Evolutionary conservation across 805 yeast species (phyloP).

Genomic region (Pichia exigua): DNA sequence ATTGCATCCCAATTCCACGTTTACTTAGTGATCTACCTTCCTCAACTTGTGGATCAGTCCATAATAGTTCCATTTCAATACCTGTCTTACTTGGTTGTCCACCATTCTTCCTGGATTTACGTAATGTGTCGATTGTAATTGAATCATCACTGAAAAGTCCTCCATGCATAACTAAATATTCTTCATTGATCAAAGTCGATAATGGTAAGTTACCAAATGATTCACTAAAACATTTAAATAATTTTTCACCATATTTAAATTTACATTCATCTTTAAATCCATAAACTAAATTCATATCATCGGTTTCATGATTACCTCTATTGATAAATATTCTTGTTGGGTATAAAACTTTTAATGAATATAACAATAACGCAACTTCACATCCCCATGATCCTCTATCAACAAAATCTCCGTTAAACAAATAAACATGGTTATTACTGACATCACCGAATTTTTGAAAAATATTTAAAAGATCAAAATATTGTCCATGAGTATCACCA

Average conservation of each 20-base stretch:
- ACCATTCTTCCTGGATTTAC: constrained; percentile 59
- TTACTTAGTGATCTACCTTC: constrained; percentile 81
- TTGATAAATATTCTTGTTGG: constrained; percentile 70
- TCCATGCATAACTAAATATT: constrained; percentile 90
- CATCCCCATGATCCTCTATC: constrained; percentile 98
- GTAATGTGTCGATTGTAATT: constrained; percentile 66
- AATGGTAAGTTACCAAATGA: constrained; percentile 81
- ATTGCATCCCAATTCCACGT: constrained; percentile 92
- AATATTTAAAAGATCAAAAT: constrained; percentile 77
- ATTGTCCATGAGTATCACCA: constrained; percentile 98
- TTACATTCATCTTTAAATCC: constrained; percentile 97
- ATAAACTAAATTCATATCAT: constrained; percentile 92
- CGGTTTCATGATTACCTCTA: constrained; percentile 95
- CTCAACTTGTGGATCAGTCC: constrained; percentile 90
- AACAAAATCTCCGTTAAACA: constrained; percentile 96
- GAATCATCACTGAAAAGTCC: constrained; percentile 80
- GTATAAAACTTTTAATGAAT: constrained; percentile 65
- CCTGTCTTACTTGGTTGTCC: constrained; percentile 89
- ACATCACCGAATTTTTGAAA: constrained; percentile 73
- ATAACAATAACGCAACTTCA: constrained; percentile 81
- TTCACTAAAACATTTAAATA: constrained; percentile 77
- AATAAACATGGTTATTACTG: constrained; percentile 54
- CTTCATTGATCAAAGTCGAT: constrained; percentile 69
- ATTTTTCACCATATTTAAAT: constrained; percentile 72
- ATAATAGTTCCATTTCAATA: constrained; percentile 88